Evolutionary conservation across 1,284 basidiomycete species (phyloP).

Genomic region (Fistulina hepatica): DNA sequence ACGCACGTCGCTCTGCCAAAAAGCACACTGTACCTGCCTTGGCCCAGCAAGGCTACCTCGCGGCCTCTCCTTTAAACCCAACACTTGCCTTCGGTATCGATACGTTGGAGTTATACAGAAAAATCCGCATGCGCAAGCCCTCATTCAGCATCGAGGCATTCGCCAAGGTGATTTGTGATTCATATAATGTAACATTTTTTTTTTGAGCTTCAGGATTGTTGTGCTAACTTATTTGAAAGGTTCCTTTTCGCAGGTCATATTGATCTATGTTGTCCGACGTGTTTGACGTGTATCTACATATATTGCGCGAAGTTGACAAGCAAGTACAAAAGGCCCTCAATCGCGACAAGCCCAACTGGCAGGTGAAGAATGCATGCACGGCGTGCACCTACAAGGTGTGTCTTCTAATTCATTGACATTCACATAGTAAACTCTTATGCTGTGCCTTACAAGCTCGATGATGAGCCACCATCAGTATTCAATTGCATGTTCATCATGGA

Average conservation of each 20-base stretch:
- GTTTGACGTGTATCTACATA: constrained; percentile 19
- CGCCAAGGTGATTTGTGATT: constrained; percentile 23
- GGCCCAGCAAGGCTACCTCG: constrained; percentile 9
- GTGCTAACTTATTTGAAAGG: constrained; percentile 7
- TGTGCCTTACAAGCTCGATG: constrained; percentile 16
- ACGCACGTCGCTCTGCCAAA: too few species aligned
- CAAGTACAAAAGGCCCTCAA: constrained; percentile 14
- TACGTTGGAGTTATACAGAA: constrained; percentile 22
- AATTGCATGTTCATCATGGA: constrained; percentile 18
- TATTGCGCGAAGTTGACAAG: constrained; percentile 12
- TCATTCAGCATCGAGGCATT: constrained; percentile 27
- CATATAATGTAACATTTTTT: constrained; percentile 18
- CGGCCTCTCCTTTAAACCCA: constrained; percentile 13
- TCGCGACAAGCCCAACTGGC: constrained; percentile 15
- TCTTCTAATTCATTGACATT: background rate
- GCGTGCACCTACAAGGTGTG: constrained; percentile 19
- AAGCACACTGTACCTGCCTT: too few species aligned
- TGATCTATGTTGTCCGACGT: constrained; percentile 14
- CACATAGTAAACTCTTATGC: background rate
- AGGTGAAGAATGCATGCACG: constrained; percentile 18
- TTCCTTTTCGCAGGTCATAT: constrained; percentile 16
- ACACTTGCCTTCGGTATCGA: constrained; percentile 20
- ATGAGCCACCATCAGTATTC: constrained; percentile 15
- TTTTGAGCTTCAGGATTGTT: too few species aligned
- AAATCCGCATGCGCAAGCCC: constrained; percentile 16